Percentiles rank a stretch among this genome's conserved stretches.
Evolutionary conservation across 2,329 filamentous ascomycete species (phyloP).

Genomic region (Penicillium sp.): DNA sequence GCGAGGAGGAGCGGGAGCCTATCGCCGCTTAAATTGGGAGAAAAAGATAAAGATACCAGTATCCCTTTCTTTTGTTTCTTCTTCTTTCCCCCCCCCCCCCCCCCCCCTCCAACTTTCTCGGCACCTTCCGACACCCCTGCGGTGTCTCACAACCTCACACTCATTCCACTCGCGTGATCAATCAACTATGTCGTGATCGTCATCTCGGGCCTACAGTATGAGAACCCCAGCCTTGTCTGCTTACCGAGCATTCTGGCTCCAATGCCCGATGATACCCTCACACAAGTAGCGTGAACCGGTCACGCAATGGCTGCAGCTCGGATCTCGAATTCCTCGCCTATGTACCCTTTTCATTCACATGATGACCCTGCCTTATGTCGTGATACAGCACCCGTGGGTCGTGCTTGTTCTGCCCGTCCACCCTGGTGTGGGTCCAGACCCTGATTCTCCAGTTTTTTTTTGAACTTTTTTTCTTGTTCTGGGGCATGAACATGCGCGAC

Average conservation of each 20-base stretch:
- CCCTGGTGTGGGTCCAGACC: background rate
- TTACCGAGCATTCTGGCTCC: background rate
- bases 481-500: background rate
- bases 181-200: background rate
- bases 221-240: background rate
- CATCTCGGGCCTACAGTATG: background rate
- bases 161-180: background rate
- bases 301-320: background rate
- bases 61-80: background rate
- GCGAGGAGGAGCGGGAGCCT: constrained; percentile 38
- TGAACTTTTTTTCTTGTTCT: background rate
- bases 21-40: constrained; percentile 19
- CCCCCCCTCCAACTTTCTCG: background rate
- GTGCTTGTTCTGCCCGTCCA: constrained; percentile 10
- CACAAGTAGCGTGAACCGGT: background rate
- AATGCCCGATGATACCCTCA: background rate
- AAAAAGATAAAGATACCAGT: background rate
- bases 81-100: background rate
- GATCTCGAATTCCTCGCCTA: background rate
- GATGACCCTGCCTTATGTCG: constrained; percentile 14
- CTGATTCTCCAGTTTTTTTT: constrained; percentile 7
- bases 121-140: background rate
- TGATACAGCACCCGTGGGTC: constrained; percentile 13
- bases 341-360: background rate
- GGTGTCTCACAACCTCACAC: background rate